phyloP scores from a whole-genome alignment of 768 basidiomycete genomes.

The Phallus indusiatus region DNA sequence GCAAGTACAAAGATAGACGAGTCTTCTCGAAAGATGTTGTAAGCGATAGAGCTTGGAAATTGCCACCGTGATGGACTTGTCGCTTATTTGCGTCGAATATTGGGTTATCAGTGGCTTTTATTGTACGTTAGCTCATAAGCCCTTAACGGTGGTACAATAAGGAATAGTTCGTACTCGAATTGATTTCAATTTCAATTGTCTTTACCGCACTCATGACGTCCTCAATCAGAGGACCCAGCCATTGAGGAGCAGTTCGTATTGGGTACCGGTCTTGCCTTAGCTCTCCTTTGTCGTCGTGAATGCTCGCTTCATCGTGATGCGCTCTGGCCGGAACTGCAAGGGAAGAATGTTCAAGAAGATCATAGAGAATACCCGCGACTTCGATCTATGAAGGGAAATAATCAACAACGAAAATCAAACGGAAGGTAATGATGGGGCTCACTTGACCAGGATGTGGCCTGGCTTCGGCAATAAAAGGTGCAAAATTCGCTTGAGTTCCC shows the following conservation, averaged over 20 bases:
- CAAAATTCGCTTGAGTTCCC: conserved; percentile 63
- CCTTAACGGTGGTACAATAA: no score
- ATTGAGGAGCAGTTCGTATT: conserved; percentile 70
- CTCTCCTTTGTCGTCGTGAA: conserved; percentile 61
- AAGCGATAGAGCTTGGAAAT: conserved; percentile 84
- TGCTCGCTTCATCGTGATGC: conserved; percentile 61
- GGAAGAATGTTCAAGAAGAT: conserved; percentile 59
- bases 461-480: conserved; percentile 66
- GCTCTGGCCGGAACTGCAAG: conserved; percentile 26
- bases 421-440: conserved; percentile 12
- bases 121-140: no score
- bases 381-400: conserved; percentile 40
- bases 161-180: conserved; percentile 53
- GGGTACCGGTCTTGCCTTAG: conserved; percentile 77
- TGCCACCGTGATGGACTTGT: conserved; percentile 70
- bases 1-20: conserved; percentile 60
- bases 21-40: conserved; percentile 87
- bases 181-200: conserved; percentile 65
- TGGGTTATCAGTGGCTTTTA: conserved; percentile 79
- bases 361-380: conserved; percentile 56
- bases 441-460: conserved; percentile 82
- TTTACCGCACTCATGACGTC: conserved; percentile 59
- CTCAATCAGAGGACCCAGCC: conserved; percentile 78
- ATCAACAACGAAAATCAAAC: neutral
- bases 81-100: conserved; percentile 62